A percentile compares a stretch with the other conserved stretches of the same genome.
Conservation (phyloP, 768 basidiomycete genomes). For the Auricularia sp. region DNA sequence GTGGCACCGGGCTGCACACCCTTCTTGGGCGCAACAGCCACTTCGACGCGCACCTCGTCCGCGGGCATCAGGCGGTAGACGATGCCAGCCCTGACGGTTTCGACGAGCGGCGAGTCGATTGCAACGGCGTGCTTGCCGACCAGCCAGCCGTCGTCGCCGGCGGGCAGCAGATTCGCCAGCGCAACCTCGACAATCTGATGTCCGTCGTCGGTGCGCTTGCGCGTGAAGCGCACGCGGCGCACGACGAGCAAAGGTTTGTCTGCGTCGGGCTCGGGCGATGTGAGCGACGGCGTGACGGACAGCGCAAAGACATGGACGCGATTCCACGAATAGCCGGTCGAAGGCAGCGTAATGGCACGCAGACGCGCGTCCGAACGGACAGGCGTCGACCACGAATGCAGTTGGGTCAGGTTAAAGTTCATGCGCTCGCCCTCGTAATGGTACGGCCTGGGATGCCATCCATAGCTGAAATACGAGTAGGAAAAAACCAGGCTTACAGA, state of each 20-base stretch:
- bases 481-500: constrained; percentile 5
- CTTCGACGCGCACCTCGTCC: constrained; percentile 42
- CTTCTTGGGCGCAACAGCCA: constrained; percentile 27
- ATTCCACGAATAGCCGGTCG: constrained; percentile 7
- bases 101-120: constrained; percentile 17
- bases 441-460: constrained; percentile 10
- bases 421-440: constrained; percentile 6
- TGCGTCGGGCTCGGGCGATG: background rate
- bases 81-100: constrained; percentile 32
- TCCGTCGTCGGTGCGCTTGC: constrained; percentile 34
- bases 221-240: constrained; percentile 35
- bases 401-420: constrained; percentile 16
- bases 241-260: constrained; percentile 4
- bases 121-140: constrained; percentile 11
- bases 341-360: constrained; percentile 26
- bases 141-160: constrained; percentile 22
- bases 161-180: constrained; percentile 40
- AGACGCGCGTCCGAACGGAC: constrained; percentile 27
- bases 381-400: constrained; percentile 14
- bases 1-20: constrained; percentile 18
- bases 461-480: background rate
- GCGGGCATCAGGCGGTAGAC: constrained; percentile 38
- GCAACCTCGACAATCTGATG: constrained; percentile 43
- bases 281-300: constrained; percentile 5
- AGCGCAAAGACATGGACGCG: constrained; percentile 15